A percentile compares a stretch with the other conserved stretches of the same genome.
Conservation (phyloP, 2,329 filamentous ascomycete genomes). For the Cercospora nicotianae region DNA sequence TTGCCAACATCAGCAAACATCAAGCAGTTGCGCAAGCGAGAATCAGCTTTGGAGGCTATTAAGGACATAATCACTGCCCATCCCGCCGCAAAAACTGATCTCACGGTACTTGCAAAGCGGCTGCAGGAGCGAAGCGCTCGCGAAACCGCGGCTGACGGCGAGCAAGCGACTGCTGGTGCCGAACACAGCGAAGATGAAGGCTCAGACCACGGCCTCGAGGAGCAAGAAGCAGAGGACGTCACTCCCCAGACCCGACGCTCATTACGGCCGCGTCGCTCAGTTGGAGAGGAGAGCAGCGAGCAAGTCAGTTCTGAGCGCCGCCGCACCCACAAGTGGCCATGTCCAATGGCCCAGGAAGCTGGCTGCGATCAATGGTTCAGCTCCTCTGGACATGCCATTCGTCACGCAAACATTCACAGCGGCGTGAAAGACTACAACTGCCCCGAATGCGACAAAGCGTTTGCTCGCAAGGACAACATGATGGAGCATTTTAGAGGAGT, state of each 20-base stretch:
- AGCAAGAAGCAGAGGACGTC: background rate
- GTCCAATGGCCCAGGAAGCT: conserved; percentile 16
- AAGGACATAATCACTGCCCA: conserved; percentile 14
- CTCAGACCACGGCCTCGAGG: background rate
- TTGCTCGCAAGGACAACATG: conserved; percentile 21
- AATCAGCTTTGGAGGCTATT: conserved; percentile 17
- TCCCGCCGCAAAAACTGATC: conserved; percentile 13
- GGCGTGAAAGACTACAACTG: conserved; percentile 15
- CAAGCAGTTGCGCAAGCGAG: conserved; percentile 6
- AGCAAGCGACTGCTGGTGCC: conserved; percentile 5
- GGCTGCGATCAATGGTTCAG: conserved; percentile 17
- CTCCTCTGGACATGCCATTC: conserved; percentile 13
- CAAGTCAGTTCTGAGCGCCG: background rate
- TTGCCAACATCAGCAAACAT: conserved; percentile 15
- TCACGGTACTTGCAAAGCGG: conserved; percentile 8
- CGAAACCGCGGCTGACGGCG: conserved; percentile 8
- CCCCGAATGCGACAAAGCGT: conserved; percentile 16
- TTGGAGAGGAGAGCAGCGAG: conserved; percentile 3
- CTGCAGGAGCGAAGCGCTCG: conserved; percentile 10
- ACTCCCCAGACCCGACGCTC: background rate
- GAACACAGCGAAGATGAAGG: conserved; percentile 3
- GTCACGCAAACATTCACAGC: conserved; percentile 16
- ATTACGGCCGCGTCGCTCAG: conserved; percentile 12
- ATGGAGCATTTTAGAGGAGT: conserved; percentile 17
- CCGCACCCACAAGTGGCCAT: conserved; percentile 11